Conservation (phyloP, 164 flowering plant species). For the Buxus sempervirens region DNA sequence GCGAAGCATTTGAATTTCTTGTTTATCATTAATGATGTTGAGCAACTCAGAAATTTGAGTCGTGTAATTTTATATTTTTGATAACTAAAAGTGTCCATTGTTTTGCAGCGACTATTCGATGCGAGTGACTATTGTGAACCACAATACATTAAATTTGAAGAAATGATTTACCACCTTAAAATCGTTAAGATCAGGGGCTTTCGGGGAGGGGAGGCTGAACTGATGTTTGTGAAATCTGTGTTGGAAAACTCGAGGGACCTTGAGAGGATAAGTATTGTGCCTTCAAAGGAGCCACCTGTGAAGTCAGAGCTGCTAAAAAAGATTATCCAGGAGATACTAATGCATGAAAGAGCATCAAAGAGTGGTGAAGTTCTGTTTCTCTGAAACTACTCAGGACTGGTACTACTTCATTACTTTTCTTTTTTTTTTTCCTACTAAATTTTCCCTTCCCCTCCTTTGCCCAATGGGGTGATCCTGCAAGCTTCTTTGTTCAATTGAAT, state of each 20-base stretch:
- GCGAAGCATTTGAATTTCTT: background rate
- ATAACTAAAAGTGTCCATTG: background rate
- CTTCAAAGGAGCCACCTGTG: slow-evolving; percentile 2
- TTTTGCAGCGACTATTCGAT: slow-evolving; percentile 9
- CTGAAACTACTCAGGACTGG: no score
- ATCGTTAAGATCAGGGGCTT: slow-evolving; percentile 10
- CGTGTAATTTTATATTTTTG: background rate
- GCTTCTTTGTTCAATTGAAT: no score
- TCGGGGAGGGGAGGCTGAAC: slow-evolving; percentile 11
- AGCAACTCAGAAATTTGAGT: no score
- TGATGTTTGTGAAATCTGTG: slow-evolving; percentile 12
- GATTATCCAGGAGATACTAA: slow-evolving; percentile 5
- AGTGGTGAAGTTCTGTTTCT: slow-evolving; percentile 6
- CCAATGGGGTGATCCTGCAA: no score
- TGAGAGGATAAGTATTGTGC: slow-evolving; percentile 15
- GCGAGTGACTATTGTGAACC: slow-evolving; percentile 1
- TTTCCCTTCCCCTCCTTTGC: no score
- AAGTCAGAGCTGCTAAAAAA: slow-evolving; percentile 9
- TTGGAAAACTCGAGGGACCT: slow-evolving; percentile 6
- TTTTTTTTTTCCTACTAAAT: no score
- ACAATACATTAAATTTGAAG: background rate
- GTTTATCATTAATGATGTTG: background rate
- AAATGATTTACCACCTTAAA: slow-evolving; percentile 6
- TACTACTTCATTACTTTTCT: no score
- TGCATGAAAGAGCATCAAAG: slow-evolving; percentile 13